These are phyloP conservation scores for Aegilops umbellulata DNA, from an alignment of 176 grass and related monocot genomes.

Conservation along the genomic window DNA sequence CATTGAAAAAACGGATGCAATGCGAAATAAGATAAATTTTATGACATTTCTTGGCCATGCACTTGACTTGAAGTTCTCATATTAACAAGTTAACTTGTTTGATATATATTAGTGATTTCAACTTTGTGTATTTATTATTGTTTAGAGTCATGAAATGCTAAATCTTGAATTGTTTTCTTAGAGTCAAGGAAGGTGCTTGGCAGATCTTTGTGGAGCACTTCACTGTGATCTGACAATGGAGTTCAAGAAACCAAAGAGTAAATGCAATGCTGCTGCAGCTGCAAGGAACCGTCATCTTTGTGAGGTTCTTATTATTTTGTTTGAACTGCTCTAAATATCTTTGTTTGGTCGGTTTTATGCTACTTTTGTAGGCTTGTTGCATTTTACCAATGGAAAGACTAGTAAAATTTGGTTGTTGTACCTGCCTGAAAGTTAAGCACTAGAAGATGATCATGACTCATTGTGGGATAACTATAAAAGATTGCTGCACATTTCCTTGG, in stretches of 20 bases:
- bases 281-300: constrained; percentile 90
- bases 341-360: constrained; percentile 4
- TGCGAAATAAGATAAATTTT: background rate
- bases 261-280: constrained; percentile 88
- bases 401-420: background rate
- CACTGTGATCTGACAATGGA: constrained; percentile 82
- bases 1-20: background rate
- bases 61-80: background rate
- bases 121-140: background rate
- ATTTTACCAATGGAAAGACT: background rate
- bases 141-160: constrained; percentile 9
- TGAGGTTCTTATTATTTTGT: constrained; percentile 68
- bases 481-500: background rate
- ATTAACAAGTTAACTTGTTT: constrained; percentile 20
- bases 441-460: background rate
- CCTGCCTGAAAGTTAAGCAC: background rate
- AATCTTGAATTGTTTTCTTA: constrained; percentile 31
- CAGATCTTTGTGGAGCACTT: constrained; percentile 84
- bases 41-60: constrained; percentile 8
- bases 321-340: constrained; percentile 13
- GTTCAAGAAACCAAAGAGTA: constrained; percentile 81
- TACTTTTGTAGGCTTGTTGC: constrained; percentile 4
- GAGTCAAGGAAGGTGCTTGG: constrained; percentile 88
- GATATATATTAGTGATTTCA: constrained; percentile 2
- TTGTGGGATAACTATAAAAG: background rate